phyloP scores from a whole-genome alignment of 768 basidiomycete genomes.

The Trametes cinnabarina region DNA sequence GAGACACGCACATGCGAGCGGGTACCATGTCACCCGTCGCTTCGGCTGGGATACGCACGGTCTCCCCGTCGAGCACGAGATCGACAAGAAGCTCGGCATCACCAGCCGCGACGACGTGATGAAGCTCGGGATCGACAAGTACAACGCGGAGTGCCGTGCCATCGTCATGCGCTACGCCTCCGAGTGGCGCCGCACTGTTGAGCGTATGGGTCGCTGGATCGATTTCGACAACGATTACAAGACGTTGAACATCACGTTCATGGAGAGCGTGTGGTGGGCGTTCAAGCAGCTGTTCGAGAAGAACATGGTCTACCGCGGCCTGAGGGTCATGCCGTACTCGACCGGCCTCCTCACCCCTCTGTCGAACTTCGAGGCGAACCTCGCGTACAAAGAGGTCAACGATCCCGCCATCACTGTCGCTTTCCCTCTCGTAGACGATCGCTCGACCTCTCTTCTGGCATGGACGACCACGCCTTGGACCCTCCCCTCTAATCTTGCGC shows the following conservation, averaged over 20 bases:
- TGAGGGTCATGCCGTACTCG: constrained; percentile 97
- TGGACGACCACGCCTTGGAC: constrained; percentile 99
- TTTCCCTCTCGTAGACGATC: constrained; percentile 93
- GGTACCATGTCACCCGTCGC: constrained; percentile 87
- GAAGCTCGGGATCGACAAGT: constrained; percentile 93
- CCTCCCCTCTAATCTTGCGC: constrained; percentile 88
- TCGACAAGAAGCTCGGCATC: constrained; percentile 94
- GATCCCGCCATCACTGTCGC: constrained; percentile 94
- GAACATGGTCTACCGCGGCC: constrained; percentile 86
- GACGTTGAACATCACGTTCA: constrained; percentile 88
- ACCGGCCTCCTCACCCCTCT: constrained; percentile 94
- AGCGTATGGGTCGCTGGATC: constrained; percentile 99
- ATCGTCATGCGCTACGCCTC: constrained; percentile 97
- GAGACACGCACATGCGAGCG: constrained; percentile 90
- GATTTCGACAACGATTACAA: constrained; percentile 99
- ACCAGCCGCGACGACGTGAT: constrained; percentile 92
- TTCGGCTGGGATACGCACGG: constrained; percentile 99
- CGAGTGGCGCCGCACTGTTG: constrained; percentile 94
- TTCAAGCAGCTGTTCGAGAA: constrained; percentile 94
- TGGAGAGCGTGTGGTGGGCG: constrained; percentile 99
- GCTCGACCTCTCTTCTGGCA: constrained; percentile 82
- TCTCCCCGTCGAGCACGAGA: constrained; percentile 97
- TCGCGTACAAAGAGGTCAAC: constrained; percentile 87
- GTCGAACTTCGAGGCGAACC: constrained; percentile 95
- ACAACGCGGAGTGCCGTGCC: constrained; percentile 93